Base-by-base conservation (phyloP, 192 early-diverging fungal genomes). In the Mycoemilia scoparia region DNA sequence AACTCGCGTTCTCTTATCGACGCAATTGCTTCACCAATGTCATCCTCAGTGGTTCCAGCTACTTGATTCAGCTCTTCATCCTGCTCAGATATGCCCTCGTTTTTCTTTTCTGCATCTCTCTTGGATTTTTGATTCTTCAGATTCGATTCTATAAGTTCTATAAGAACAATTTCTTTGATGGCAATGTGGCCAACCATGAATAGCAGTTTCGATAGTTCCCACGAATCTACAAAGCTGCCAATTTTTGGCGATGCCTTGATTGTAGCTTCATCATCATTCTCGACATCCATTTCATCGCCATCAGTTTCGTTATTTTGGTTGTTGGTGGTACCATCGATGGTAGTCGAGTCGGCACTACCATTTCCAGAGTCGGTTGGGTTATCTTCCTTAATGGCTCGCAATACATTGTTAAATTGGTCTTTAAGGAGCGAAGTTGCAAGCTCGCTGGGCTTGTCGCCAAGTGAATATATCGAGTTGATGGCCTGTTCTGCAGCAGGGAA, bases 131-230 rank as follows among this genome's bases (percentile, higher is more conserved):
- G 37, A 15, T 85, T 65, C 57, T 99, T 99, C 66, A 80, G 85
- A 24, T 88, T 90, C 11, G 75, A 64, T 57, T 99, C 95, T 15
- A 96, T 74, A 2, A 73, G 67, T 63, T 99, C 95, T 29, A 99
- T 60, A 54, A 93, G 78, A 20, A 93, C 89, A 48, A 92, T 89
- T 45, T 93, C 81, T 59, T 95, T 90, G 42, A 96, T 80, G 0
- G 86, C 92, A 10, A 92, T 74, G 54, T 99, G 95, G 0, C 95
- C 92, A 18, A 90, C 77, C 18, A 95, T 60, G 38, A 96, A 96
- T 14, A 89, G 49, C 9, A 99, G 58, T 27, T 90, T 81, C 36
- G 76, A 73, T 7, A 99, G 67, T 24, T 84, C 78, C 51, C 82
- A 71, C 19, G 78, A 51, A 38, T 76, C 67, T 7, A 49, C 48